These are phyloP conservation scores for Nannizziopsis arthrosporioides DNA, from an alignment of 2,329 filamentous ascomycete species.

Conservation along the genomic window DNA sequence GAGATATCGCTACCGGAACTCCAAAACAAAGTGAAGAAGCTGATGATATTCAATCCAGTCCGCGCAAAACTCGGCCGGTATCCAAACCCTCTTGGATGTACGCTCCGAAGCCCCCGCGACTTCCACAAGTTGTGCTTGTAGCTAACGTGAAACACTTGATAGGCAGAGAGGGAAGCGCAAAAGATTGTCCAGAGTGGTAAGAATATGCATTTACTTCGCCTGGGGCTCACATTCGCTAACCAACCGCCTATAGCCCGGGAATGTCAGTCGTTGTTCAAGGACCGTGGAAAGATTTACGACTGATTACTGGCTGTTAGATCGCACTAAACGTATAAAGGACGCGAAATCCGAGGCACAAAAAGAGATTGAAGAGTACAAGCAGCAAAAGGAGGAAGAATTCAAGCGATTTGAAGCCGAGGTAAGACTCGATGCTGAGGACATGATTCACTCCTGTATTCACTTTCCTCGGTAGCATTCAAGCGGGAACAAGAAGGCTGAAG, in stretches of 20 bases:
- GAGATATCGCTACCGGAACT: no score
- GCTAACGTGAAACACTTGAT: conserved; percentile 13
- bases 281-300: not conserved
- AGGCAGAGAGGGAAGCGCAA: conserved; percentile 97
- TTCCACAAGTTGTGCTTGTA: not conserved
- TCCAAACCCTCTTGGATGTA: conserved; percentile 98
- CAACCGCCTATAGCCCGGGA: conserved; percentile 55
- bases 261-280: conserved; percentile 47
- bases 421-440: conserved; percentile 16
- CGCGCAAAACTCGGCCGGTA: conserved; percentile 95
- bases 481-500: conserved; percentile 74
- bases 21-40: not conserved
- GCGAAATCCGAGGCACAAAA: conserved; percentile 93
- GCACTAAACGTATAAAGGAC: conserved; percentile 94
- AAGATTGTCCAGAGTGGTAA: conserved; percentile 97
- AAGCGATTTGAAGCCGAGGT: conserved; percentile 83
- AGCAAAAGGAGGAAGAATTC: conserved; percentile 85
- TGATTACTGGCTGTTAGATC: conserved; percentile 45
- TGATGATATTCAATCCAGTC: conserved; percentile 35
- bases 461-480: conserved; percentile 61
- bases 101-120: conserved; percentile 24
- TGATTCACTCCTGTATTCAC: not conserved
- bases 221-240: conserved; percentile 7
- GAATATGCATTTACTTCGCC: conserved; percentile 18
- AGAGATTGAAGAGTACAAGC: conserved; percentile 87